These are phyloP conservation scores for Ogataea angusta DNA, from an alignment of 805 yeast species.

Conservation along the genomic window DNA sequence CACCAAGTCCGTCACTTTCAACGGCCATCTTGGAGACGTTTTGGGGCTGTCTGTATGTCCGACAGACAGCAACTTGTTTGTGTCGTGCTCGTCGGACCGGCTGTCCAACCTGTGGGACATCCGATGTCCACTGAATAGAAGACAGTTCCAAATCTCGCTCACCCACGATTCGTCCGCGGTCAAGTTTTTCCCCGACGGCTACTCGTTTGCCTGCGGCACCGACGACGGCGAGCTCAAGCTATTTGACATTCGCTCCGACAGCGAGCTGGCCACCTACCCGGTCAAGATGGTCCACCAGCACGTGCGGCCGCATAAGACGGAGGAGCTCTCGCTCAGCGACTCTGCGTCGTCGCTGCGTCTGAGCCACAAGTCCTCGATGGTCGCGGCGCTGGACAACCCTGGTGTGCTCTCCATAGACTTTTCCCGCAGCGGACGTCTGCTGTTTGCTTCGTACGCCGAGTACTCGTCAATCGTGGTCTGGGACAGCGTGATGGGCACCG, in stretches of 20 bases:
- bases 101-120: constrained; percentile 64
- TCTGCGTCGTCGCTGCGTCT: constrained; percentile 23
- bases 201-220: constrained; percentile 68
- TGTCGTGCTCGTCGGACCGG: constrained; percentile 69
- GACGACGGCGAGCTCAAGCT: constrained; percentile 73
- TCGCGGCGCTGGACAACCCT: constrained; percentile 48
- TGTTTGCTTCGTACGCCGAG: constrained; percentile 76
- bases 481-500: constrained; percentile 66
- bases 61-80: constrained; percentile 38
- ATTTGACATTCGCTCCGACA: constrained; percentile 75
- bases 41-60: constrained; percentile 40
- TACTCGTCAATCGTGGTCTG: constrained; percentile 64
- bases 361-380: constrained; percentile 27
- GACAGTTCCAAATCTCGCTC: constrained; percentile 48
- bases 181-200: constrained; percentile 65
- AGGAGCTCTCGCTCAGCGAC: constrained; percentile 10
- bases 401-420: constrained; percentile 73
- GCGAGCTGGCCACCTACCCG: constrained; percentile 53
- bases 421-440: constrained; percentile 67
- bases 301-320: constrained; percentile 11
- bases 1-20: constrained; percentile 46
- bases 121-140: constrained; percentile 38
- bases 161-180: constrained; percentile 60
- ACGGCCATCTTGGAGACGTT: constrained; percentile 74
- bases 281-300: constrained; percentile 10